phyloP scores from a whole-genome alignment of 352 stramenopile genomes.

The Aphanomyces invadans region DNA sequence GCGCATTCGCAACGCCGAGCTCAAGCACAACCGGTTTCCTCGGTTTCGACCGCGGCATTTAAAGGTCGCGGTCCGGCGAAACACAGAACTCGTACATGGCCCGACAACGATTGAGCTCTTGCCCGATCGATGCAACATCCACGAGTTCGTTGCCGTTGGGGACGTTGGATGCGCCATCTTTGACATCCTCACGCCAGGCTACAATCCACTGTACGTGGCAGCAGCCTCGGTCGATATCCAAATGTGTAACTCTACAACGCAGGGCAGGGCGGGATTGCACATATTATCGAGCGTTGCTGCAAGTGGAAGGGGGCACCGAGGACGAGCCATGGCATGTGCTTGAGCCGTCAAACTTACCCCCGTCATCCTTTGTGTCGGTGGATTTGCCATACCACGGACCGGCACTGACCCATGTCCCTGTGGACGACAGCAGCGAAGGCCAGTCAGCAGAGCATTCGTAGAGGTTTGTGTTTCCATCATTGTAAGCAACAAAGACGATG shows the following conservation, averaged over 20 bases:
- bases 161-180: constrained; percentile 75
- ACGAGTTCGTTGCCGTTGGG: constrained; percentile 58
- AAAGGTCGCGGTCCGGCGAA: constrained; percentile 34
- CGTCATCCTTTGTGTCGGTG: constrained; percentile 4
- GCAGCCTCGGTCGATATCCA: not conserved
- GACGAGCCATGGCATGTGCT: constrained; percentile 11
- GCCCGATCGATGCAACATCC: constrained; percentile 60
- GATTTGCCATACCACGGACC: constrained; percentile 8
- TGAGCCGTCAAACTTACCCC: constrained; percentile 1
- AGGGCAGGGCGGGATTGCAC: constrained; percentile 19
- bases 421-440: no score
- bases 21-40: constrained; percentile 13
- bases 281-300: constrained; percentile 10
- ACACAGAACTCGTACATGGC: constrained; percentile 36
- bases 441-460: no score
- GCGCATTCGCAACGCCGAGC: not conserved
- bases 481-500: no score
- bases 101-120: constrained; percentile 62
- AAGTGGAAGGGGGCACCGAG: not conserved
- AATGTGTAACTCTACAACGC: not conserved
- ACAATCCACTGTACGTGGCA: constrained; percentile 37
- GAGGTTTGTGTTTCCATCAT: no score
- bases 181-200: constrained; percentile 78
- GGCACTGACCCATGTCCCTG: not conserved
- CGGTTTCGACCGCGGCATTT: not conserved